These are phyloP conservation scores for Pleurostoma richardsiae DNA, from an alignment of 2,329 filamentous ascomycete genomes.

Conservation along the genomic window DNA sequence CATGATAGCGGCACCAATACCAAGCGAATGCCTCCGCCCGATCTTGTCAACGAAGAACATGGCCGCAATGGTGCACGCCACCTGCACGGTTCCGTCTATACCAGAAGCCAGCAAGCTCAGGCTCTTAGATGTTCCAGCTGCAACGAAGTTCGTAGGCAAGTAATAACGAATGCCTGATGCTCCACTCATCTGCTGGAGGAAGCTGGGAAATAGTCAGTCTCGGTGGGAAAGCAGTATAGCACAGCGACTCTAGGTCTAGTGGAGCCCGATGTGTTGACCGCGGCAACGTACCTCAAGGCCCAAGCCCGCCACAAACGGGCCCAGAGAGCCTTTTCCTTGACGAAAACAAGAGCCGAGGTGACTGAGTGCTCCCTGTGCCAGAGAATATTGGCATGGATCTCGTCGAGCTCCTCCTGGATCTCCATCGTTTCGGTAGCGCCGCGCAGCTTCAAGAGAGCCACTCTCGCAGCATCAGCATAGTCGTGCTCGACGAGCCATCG, in stretches of 20 bases:
- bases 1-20: slow-evolving; percentile 25
- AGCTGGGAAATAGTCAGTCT: slow-evolving; percentile 1
- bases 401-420: slow-evolving; percentile 20
- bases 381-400: slow-evolving; percentile 22
- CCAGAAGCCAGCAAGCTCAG: slow-evolving; percentile 24
- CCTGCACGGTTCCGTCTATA: slow-evolving; percentile 26
- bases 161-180: slow-evolving; percentile 30
- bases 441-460: slow-evolving; percentile 20
- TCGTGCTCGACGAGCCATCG: slow-evolving; percentile 27
- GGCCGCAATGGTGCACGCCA: slow-evolving; percentile 25
- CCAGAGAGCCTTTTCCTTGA: slow-evolving; percentile 23
- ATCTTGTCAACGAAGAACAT: slow-evolving; percentile 25
- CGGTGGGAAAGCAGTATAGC: too few species aligned
- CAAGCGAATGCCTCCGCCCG: slow-evolving; percentile 22
- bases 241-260: too few species aligned
- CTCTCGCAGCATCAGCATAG: slow-evolving; percentile 17
- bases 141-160: slow-evolving; percentile 25
- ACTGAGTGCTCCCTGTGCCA: slow-evolving; percentile 18
- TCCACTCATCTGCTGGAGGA: slow-evolving; percentile 29
- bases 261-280: too few species aligned
- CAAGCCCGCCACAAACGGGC: slow-evolving; percentile 26
- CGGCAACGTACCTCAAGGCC: slow-evolving; percentile 12
- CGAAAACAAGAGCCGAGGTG: slow-evolving; percentile 18
- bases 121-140: slow-evolving; percentile 21
- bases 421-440: slow-evolving; percentile 13